Evolutionary conservation across 148 eudicot genomes (phyloP).

Genomic region (Drosera capensis): DNA sequence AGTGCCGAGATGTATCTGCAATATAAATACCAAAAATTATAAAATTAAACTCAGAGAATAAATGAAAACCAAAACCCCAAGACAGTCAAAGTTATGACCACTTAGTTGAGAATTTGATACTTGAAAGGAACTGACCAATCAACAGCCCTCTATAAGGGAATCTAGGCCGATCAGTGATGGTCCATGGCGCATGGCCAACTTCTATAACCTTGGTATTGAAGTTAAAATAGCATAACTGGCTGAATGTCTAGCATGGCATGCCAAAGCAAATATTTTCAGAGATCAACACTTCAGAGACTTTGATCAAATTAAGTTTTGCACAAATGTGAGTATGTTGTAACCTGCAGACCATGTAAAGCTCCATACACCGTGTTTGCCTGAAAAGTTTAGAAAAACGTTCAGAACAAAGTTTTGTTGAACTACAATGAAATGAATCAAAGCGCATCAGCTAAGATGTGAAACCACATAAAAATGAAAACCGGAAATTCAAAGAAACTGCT

Average conservation of each 20-base stretch:
- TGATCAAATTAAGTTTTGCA: no score
- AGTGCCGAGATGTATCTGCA: constrained; percentile 93
- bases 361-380: constrained; percentile 93
- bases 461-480: background rate
- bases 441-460: background rate
- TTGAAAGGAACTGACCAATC: constrained; percentile 36
- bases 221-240: constrained; percentile 73
- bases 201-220: constrained; percentile 39
- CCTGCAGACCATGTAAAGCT: constrained; percentile 89
- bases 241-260: constrained; percentile 52
- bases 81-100: background rate
- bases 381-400: constrained; percentile 12
- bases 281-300: no score
- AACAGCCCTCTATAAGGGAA: constrained; percentile 80
- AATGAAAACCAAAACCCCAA: background rate
- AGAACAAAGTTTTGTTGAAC: background rate
- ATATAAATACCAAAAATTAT: constrained; percentile 7
- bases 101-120: background rate
- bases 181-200: constrained; percentile 57
- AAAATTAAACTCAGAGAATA: background rate
- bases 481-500: background rate
- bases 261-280: background rate
- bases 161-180: constrained; percentile 60
- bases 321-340: constrained; percentile 12
- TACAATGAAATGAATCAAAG: background rate